Evolutionary conservation across 1,284 basidiomycete genomes (phyloP).

Genomic region (Moesziomyces sp.): DNA sequence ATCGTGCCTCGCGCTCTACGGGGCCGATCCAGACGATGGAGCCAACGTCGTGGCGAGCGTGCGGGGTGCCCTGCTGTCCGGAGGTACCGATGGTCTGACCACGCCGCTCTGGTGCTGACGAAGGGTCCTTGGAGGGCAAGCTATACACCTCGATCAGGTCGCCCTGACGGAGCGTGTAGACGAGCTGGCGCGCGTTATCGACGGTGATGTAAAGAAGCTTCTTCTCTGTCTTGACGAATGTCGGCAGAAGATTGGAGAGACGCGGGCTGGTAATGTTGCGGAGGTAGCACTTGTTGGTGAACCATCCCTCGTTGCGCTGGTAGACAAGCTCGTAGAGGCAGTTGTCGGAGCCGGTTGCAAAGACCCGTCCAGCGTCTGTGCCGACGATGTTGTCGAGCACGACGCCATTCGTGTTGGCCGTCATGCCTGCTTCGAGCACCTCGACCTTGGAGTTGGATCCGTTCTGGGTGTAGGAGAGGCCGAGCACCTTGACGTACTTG

Average conservation of each 20-base stretch:
- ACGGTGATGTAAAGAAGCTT: slow-evolving; percentile 55
- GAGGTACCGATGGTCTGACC: slow-evolving; percentile 61
- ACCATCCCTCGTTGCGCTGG: slow-evolving; percentile 91
- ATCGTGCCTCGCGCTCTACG: slow-evolving; percentile 45
- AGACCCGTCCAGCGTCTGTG: slow-evolving; percentile 85
- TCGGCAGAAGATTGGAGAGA: slow-evolving; percentile 64
- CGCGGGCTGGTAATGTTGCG: slow-evolving; percentile 75
- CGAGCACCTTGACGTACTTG: slow-evolving; percentile 83
- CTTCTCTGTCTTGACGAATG: slow-evolving; percentile 73
- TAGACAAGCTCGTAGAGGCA: slow-evolving; percentile 93
- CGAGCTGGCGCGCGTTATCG: slow-evolving; percentile 56
- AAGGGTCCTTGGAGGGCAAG: slow-evolving; percentile 54
- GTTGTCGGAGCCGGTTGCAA: slow-evolving; percentile 87
- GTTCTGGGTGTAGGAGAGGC: slow-evolving; percentile 73
- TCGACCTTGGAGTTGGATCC: slow-evolving; percentile 73
- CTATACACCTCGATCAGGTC: slow-evolving; percentile 62
- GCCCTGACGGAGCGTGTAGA: slow-evolving; percentile 62
- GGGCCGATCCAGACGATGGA: slow-evolving; percentile 61
- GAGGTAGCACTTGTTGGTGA: slow-evolving; percentile 79
- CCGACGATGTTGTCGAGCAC: slow-evolving; percentile 83
- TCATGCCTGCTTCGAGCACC: slow-evolving; percentile 90
- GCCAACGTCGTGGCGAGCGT: slow-evolving; percentile 56
- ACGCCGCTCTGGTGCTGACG: slow-evolving; percentile 54
- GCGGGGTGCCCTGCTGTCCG: slow-evolving; percentile 59
- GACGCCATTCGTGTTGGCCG: slow-evolving; percentile 77